These are phyloP conservation scores for Suillus discolor DNA, from an alignment of 768 basidiomycete species.

Conservation along the genomic window DNA sequence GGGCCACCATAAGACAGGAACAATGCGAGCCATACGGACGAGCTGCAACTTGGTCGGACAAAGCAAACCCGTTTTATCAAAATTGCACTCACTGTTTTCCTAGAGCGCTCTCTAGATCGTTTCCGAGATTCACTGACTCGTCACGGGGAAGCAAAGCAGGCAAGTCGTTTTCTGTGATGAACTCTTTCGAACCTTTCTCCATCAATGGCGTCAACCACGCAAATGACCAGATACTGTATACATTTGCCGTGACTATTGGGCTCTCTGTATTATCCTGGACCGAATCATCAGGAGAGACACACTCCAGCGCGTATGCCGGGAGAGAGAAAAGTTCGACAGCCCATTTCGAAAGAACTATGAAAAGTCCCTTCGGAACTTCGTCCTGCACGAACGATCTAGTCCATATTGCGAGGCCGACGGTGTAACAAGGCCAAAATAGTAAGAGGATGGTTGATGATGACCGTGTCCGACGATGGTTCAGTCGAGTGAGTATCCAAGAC, in stretches of 20 bases:
- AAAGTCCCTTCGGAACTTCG: slow-evolving; percentile 32
- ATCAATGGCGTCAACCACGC: slow-evolving; percentile 84
- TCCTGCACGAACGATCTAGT: slow-evolving; percentile 53
- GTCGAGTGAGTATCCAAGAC: slow-evolving; percentile 54
- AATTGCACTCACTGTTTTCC: slow-evolving; percentile 55
- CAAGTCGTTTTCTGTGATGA: slow-evolving; percentile 85
- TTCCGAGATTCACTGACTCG: slow-evolving; percentile 68
- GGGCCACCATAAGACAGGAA: slow-evolving; percentile 79
- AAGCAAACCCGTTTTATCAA: not conserved
- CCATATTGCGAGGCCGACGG: slow-evolving; percentile 52
- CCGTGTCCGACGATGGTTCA: slow-evolving; percentile 72
- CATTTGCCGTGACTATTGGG: slow-evolving; percentile 75
- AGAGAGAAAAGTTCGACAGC: slow-evolving; percentile 47
- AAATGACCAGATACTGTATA: slow-evolving; percentile 85
- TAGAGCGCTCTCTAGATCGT: slow-evolving; percentile 61
- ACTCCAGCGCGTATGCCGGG: slow-evolving; percentile 65
- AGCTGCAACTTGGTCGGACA: slow-evolving; percentile 35
- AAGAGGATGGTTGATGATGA: slow-evolving; percentile 73
- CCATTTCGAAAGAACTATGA: slow-evolving; percentile 49
- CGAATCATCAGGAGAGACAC: slow-evolving; percentile 61
- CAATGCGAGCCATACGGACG: slow-evolving; percentile 73
- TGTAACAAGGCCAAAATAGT: slow-evolving; percentile 80
- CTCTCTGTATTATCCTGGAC: slow-evolving; percentile 53
- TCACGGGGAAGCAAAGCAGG: slow-evolving; percentile 71
- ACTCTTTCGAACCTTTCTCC: slow-evolving; percentile 62